Percentiles rank a stretch among this genome's conserved stretches.
phyloP scores from a whole-genome alignment of 257 asterid species.

The Striga asiatica region DNA sequence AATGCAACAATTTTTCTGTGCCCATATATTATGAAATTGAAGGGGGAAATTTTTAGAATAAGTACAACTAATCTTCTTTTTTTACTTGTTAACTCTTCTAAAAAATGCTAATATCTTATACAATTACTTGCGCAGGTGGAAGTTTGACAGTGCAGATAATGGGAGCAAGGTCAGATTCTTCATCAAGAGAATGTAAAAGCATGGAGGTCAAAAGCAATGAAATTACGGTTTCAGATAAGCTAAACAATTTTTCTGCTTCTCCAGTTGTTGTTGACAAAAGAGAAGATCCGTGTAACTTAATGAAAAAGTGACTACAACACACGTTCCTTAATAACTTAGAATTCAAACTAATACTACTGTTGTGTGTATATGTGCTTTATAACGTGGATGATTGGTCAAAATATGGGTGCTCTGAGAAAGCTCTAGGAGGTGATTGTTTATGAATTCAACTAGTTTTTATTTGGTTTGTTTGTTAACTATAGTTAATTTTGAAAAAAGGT shows the following conservation, averaged over 20 bases:
- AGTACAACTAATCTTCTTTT: neutral
- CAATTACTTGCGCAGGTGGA: slow-evolving; percentile 35
- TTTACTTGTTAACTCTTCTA: neutral
- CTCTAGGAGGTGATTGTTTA: too few relatives aligned
- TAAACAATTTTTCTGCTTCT: slow-evolving; percentile 19
- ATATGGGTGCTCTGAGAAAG: too few relatives aligned
- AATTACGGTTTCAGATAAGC: slow-evolving; percentile 19
- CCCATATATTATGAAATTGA: neutral
- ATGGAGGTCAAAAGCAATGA: slow-evolving; percentile 2
- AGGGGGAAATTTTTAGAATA: neutral
- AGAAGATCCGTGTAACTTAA: slow-evolving; percentile 21
- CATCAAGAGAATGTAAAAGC: slow-evolving; percentile 9
- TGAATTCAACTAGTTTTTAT: too few relatives aligned
- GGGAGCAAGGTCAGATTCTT: slow-evolving; percentile 24
- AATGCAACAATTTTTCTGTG: neutral
- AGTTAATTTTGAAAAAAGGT: too few relatives aligned
- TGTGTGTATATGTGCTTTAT: neutral
- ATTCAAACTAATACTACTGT: neutral
- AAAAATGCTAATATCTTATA: neutral
- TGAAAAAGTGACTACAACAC: slow-evolving; percentile 22
- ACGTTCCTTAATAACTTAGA: neutral
- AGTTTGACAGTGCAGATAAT: slow-evolving; percentile 63
- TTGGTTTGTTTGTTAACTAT: too few relatives aligned
- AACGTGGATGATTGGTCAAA: neutral
- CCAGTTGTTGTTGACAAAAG: slow-evolving; percentile 23